Base-by-base conservation (phyloP, 73 alveolate species). In the Paramecium biaurelia region DNA sequence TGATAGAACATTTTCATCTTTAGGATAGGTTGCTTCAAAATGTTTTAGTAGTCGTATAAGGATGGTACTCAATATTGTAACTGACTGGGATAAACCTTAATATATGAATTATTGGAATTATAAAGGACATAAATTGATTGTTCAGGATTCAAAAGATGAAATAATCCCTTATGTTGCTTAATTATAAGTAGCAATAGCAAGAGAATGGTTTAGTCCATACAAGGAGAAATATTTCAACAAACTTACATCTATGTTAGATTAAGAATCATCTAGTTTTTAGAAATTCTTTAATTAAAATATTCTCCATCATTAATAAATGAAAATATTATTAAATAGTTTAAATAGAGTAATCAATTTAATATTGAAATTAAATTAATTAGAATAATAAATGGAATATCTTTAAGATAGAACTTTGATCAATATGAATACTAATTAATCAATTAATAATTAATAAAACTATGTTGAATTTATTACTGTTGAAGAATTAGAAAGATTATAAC, bases 1-100 rank as follows among this genome's bases (percentile, higher is more conserved):
- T 79, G 90, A 79, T 79, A 41, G 90, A 79, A 42, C 90, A 42
- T 79, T 41, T 23, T 23, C 90, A 12, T 79, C 90, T 4, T 3
- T 79, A 0, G 90, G 90, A 23, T 45, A 42, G 21, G 28, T 79
- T 1, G 90, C 90, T 37, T 79, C 45, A 11, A 24, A 47, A 7
- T 43, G 45, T 18, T 41, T 72, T 32, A 79, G 32, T 14, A 14
- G 28, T 14, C 24, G n/a, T 43, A 23, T 45, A 6, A 79, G 90
- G 23, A 11, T 47, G 26, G 3, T 34, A 6, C 28, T 79, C 5
- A 43, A 41, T 47, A n/a, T 47, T 1, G 7, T 79, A 12, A 79
- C 74, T 0, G 56, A 79, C 23, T 79, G 74, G 76, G 70, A 41
- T 43, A 43, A 45, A 79, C 90, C 70, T 8, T 8, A 43, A 21